Evolutionary conservation across 371 early-diverging fungal species (phyloP), one percentile per base, ranked within the genome.

Genomic region (Rhizopus microsporus): DNA sequence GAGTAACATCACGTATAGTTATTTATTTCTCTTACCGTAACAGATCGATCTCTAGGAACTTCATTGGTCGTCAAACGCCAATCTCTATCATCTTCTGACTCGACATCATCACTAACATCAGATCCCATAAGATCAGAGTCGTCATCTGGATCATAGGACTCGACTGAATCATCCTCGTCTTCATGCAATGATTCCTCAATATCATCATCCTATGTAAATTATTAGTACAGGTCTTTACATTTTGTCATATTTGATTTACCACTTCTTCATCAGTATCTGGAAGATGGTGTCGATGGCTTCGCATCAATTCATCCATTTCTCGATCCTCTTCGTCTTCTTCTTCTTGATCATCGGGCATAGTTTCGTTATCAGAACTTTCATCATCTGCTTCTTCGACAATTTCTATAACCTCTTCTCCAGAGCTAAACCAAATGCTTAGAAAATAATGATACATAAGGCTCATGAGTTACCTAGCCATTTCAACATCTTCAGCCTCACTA

Each of bases 271-370:
- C 66, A 29, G 61, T 57, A 34, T 60, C 61, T 9, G 66, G 49
- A 39, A 57, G 61, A 29, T 65, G 66, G 38, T 60, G 60, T 33
- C 66, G 42, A 54, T 61, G 66, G 15, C 48, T 54, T 50, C 61
- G 47, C 46, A 60, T 60, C 12, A 60, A 34, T 12, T 60, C 61
- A 17, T 60, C 56, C 54, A 63, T 60, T 17, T 69, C 67, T 33
- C 51, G 51, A 42, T 63, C 59, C 17, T 72, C 70, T 7, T 40
- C 94, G 56, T 85, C 60, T 33, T 53, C 61, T 34, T 42, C 72
- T 13, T 74, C 76, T 10, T 78, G 78, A 16, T 75, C 80, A 31
- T 47, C 45, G 32, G 29, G 34, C 10, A 56, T 58, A 9, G 60
- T 65, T n/a, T 55, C 78, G 50, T 53, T 37, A 13, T 48, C 52